Base-by-base conservation (phyloP, 2,329 filamentous ascomycete genomes). In the Fusarium armeniacum region DNA sequence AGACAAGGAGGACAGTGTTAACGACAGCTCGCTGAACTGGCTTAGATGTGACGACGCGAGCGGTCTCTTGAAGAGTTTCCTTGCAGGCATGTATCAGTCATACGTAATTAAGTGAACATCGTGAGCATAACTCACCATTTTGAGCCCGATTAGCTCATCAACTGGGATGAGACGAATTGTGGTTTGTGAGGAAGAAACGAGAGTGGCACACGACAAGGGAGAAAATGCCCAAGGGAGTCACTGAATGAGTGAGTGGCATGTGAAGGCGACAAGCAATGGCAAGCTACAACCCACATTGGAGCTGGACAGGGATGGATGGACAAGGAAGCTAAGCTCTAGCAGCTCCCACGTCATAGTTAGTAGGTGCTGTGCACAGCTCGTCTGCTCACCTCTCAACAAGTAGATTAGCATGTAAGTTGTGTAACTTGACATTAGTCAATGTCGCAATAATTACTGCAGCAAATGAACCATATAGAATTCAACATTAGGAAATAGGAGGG, bases 11-110 rank as follows among this genome's bases (percentile, higher is more conserved):
- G 18, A 81, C 74, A 3, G 81, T 79, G 63, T 84, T 84, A 44
- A 89, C 76, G 58, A 85, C 79, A 2, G 81, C 81, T 65, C 84
- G 81, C 73, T 84, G 83, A n/a, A 84, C 83, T 11, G 81, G 78
- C 67, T 83, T 83, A 59, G 86, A 87, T 40, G 85, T 87, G 20
- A 81, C 78, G 30, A 78, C 78, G 62, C 79, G 77, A 32, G 73
- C 75, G 13, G 78, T 77, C 57, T 81, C 78, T 62, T 78, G 75
- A 26, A 81, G 56, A n/a, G 76, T 74, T 53, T 81, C 79, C 79
- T 81, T 16, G 12, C 36, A 47, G 33, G 22, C 24, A 47, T 35
- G 49, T 2, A 43, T 69, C 28, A 69, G 65, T 47, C n/a, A 33
- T 38, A 36, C n/a, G 40, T 32, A 28, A 32, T 30, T 20, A 7